phyloP scores from a whole-genome alignment of 805 yeast species.

The Candida ponderosae region DNA sequence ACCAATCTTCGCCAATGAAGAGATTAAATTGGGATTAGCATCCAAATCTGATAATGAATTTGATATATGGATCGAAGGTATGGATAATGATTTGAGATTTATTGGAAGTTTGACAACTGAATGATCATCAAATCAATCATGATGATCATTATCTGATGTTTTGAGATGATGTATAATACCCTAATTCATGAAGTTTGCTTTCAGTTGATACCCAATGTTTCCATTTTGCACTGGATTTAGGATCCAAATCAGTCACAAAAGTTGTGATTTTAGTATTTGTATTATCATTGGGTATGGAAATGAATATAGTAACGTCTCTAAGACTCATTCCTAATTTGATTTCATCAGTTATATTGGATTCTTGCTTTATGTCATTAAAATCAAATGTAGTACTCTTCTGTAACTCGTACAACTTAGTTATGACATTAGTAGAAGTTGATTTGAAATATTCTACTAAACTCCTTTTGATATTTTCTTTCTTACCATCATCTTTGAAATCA shows the following conservation, averaged over 20 bases:
- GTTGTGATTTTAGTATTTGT: slow-evolving; percentile 3
- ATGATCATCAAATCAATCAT: slow-evolving; percentile 1
- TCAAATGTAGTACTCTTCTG: slow-evolving; percentile 13
- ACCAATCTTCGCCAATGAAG: slow-evolving; percentile 32
- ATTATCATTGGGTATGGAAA: slow-evolving; percentile 12
- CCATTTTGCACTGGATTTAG: slow-evolving; percentile 39
- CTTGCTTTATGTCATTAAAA: neutral
- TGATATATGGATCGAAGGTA: slow-evolving; percentile 15
- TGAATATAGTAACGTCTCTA: slow-evolving; percentile 29
- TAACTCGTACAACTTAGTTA: slow-evolving; percentile 12
- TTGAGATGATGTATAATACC: slow-evolving; percentile 24
- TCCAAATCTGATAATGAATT: slow-evolving; percentile 2
- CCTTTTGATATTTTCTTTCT: no score
- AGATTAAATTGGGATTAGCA: slow-evolving; percentile 15
- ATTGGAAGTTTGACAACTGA: slow-evolving; percentile 8
- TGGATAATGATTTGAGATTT: slow-evolving; percentile 6
- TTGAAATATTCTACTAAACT: slow-evolving; percentile 16
- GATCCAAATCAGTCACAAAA: slow-evolving; percentile 43
- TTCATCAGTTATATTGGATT: slow-evolving; percentile 11
- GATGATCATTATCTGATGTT: slow-evolving; percentile 4
- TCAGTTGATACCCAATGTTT: slow-evolving; percentile 41
- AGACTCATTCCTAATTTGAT: slow-evolving; percentile 26
- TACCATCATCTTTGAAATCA: no score
- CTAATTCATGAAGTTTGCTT: slow-evolving; percentile 11
- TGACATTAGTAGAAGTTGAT: slow-evolving; percentile 9